Conservation (phyloP, 208 protist species). For the Leishmania aethiopica region DNA sequence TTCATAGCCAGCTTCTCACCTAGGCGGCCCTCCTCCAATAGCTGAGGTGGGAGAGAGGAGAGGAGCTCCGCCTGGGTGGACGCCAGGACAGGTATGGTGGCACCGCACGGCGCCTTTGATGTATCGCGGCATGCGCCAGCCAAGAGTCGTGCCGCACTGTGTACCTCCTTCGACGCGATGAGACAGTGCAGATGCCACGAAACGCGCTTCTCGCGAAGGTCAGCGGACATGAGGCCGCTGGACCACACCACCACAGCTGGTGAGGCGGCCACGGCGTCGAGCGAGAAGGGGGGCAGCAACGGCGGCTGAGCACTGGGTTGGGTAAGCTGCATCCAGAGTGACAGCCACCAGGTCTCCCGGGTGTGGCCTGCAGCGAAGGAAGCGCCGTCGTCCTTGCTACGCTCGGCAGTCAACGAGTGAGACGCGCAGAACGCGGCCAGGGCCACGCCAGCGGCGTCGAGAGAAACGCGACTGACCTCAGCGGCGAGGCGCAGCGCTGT, state of each 20-base stretch:
- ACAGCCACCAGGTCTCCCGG: constrained; percentile 26
- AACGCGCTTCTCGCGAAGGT: constrained; percentile 30
- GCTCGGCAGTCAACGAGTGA: not conserved
- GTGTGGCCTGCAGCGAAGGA: not conserved
- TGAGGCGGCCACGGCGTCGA: constrained; percentile 2
- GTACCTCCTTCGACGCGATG: constrained; percentile 15
- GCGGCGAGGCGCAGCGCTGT: constrained; percentile 32
- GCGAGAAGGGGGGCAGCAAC: constrained; percentile 8
- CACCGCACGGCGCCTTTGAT: not conserved
- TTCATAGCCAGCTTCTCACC: constrained; percentile 23
- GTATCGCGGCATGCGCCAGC: constrained; percentile 11
- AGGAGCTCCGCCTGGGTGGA: constrained; percentile 30
- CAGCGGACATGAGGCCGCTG: constrained; percentile 3
- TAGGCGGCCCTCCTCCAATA: constrained; percentile 14
- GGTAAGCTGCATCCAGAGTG: constrained; percentile 21
- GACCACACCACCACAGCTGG: constrained; percentile 4
- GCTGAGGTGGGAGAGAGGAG: constrained; percentile 15
- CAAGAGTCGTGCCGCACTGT: constrained; percentile 29
- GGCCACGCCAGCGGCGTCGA: constrained; percentile 23
- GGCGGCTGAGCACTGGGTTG: constrained; percentile 14
- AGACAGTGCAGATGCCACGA: constrained; percentile 58
- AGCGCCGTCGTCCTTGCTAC: not conserved
- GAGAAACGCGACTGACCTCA: constrained; percentile 10
- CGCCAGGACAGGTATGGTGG: constrained; percentile 13
- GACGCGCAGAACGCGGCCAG: constrained; percentile 22